A percentile compares a stretch with the other conserved stretches of the same genome.
These are phyloP conservation scores for Cicer pinnatifidum DNA, from an alignment of 306 rosid species.

Conservation along the genomic window DNA sequence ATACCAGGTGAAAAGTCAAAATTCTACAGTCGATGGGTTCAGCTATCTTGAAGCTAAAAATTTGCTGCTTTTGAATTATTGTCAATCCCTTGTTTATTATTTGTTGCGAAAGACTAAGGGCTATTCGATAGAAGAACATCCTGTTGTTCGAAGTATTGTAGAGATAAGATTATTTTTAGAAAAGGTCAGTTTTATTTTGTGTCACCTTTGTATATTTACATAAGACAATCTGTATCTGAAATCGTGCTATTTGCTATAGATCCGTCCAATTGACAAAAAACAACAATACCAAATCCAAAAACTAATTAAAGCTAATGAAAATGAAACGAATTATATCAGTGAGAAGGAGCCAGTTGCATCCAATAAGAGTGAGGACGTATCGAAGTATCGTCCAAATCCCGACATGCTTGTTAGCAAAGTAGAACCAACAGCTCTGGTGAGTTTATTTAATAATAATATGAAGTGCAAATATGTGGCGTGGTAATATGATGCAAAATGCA, in stretches of 20 bases:
- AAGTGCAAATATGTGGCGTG: background rate
- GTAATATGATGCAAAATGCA: constrained; percentile 28
- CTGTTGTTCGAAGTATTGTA: constrained; percentile 70
- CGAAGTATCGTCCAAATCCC: constrained; percentile 84
- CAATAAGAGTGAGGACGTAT: constrained; percentile 56
- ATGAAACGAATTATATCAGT: constrained; percentile 46
- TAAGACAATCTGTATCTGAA: constrained; percentile 6
- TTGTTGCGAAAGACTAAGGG: constrained; percentile 82
- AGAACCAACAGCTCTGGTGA: constrained; percentile 56
- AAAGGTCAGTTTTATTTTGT: constrained; percentile 60
- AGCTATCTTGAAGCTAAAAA: constrained; percentile 91
- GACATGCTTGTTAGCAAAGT: constrained; percentile 66
- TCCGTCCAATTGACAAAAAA: constrained; percentile 87
- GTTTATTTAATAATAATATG: constrained; percentile 14
- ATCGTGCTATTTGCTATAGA: constrained; percentile 52
- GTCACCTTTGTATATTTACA: background rate
- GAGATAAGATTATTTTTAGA: constrained; percentile 84
- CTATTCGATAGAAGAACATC: constrained; percentile 73
- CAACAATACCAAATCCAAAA: constrained; percentile 90
- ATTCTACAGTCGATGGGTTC: constrained; percentile 75
- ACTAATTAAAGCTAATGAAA: constrained; percentile 59
- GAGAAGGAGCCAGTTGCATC: constrained; percentile 56
- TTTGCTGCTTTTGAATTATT: constrained; percentile 75
- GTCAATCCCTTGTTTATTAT: constrained; percentile 85
- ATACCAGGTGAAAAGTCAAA: constrained; percentile 67